Evolutionary conservation across 805 yeast species (phyloP).

Genomic region (Pichia scutulata): DNA sequence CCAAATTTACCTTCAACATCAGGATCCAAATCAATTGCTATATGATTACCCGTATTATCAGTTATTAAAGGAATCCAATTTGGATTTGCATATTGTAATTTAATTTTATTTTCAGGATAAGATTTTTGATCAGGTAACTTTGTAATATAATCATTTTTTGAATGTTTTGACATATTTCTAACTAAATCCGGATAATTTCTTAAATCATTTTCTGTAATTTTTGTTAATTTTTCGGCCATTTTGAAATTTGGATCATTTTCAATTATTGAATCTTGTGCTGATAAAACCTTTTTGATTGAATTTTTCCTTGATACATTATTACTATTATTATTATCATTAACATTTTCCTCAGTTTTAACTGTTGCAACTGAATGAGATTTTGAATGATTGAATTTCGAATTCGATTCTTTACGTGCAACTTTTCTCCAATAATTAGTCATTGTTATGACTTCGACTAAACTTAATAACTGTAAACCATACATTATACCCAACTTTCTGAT

Average conservation of each 20-base stretch:
- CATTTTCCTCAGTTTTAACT: background rate
- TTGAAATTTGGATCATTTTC: slow-evolving; percentile 16
- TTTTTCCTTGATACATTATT: slow-evolving; percentile 1
- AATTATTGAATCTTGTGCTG: background rate
- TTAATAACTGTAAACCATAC: slow-evolving; percentile 71
- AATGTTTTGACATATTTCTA: slow-evolving; percentile 19
- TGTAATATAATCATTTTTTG: slow-evolving; percentile 29
- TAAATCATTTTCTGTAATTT: slow-evolving; percentile 10
- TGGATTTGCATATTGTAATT: slow-evolving; percentile 67
- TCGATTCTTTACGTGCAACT: slow-evolving; percentile 34
- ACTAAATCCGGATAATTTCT: slow-evolving; percentile 19
- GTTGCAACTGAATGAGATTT: background rate
- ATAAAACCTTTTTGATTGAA: background rate
- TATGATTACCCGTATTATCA: slow-evolving; percentile 80
- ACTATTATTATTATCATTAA: too few relatives aligned
- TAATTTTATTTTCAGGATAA: slow-evolving; percentile 65
- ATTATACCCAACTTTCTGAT: slow-evolving; percentile 60
- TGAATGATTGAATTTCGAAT: background rate
- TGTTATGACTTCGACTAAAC: slow-evolving; percentile 65
- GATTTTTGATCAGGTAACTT: slow-evolving; percentile 48
- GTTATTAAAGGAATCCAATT: slow-evolving; percentile 86
- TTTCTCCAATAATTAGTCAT: slow-evolving; percentile 79
- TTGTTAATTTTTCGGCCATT: slow-evolving; percentile 13
- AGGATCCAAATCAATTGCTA: slow-evolving; percentile 79
- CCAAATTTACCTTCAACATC: slow-evolving; percentile 70